Evolutionary conservation across 1,284 basidiomycete genomes (phyloP), one percentile per base, ranked within the genome.

Genomic region (Fomitopsis schrenkii): DNA sequence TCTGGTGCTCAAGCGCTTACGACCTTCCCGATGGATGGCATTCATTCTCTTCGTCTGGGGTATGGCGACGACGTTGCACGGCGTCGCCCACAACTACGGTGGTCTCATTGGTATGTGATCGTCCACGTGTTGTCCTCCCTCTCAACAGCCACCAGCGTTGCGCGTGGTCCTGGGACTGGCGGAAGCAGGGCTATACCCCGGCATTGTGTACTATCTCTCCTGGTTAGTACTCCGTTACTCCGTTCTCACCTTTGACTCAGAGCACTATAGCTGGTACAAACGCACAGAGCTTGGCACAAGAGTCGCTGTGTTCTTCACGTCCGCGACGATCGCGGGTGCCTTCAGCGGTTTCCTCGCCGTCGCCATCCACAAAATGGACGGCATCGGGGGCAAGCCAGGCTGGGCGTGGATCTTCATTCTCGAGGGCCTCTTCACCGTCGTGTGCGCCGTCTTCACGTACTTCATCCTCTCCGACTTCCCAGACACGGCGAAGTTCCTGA

Each of bases 381-480:
- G 86, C 14, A 70, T 91, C 30, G 87, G 81, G 2, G 83, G 86
- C 35, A 83, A 80, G 66, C 76, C 81, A 22, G 87, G 75, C 14
- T 83, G 82, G 80, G 77, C 80, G 14, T 88, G 86, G 87, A 89
- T 91, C 59, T 90, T 91, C 73, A 91, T 93, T 62, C 75, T 93
- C 3, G 90, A 93, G 73, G 91, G 90, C 10, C 75, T 92, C 42
- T 77, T 83, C 48, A 93, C 91, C 0, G 77, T 91, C 36, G 26
- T 84, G 8, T 76, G 80, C 50, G 84, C 80, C 1, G 56, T 77
- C 12, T 72, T 72, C 0, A 82, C 83, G 9, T 85, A 82, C 77
- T 86, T 79, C 75, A 75, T 85, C 64, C 75, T 86, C 41, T 75
- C 80, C 59, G 85, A 87, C 71, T 86, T 85, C 68, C 85, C 85